These are phyloP conservation scores for Nigrospora oryzae DNA, from an alignment of 2,329 filamentous ascomycete genomes.

Conservation along the genomic window DNA sequence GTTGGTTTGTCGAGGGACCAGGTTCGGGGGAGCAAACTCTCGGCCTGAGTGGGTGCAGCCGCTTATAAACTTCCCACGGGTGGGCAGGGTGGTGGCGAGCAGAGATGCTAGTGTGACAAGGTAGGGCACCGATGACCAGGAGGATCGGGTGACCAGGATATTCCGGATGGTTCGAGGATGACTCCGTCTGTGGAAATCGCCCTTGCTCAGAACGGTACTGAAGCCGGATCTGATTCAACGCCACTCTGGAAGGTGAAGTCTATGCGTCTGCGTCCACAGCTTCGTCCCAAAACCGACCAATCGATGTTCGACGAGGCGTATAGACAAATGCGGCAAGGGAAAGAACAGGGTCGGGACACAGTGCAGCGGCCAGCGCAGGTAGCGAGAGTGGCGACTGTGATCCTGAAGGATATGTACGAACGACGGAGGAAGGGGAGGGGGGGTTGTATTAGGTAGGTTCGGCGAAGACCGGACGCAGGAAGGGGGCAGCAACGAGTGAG, in stretches of 20 bases:
- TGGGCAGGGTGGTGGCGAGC: slow-evolving; percentile 9
- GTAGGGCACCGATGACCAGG: slow-evolving; percentile 13
- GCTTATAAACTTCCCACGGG: slow-evolving; percentile 21
- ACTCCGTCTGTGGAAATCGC: slow-evolving; percentile 16
- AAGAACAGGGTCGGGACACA: slow-evolving; percentile 2
- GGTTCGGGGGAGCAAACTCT: slow-evolving; percentile 2
- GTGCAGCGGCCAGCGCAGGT: slow-evolving; percentile 11
- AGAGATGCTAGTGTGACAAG: background rate
- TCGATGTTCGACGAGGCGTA: slow-evolving; percentile 9
- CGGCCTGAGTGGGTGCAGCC: slow-evolving; percentile 14
- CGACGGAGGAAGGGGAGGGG: background rate
- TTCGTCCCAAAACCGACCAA: slow-evolving; percentile 12
- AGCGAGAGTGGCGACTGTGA: background rate
- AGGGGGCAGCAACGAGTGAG: background rate
- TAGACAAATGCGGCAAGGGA: slow-evolving; percentile 3
- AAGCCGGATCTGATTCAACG: slow-evolving; percentile 27
- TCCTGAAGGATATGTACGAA: background rate
- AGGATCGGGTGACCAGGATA: slow-evolving; percentile 13
- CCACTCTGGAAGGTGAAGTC: slow-evolving; percentile 20
- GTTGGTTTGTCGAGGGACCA: background rate
- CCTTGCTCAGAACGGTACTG: slow-evolving; percentile 22
- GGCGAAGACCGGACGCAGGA: background rate
- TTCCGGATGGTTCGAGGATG: slow-evolving; percentile 18
- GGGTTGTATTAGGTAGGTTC: background rate
- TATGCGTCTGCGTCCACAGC: slow-evolving; percentile 19